Evolutionary conservation across 495 filamentous ascomycete species (phyloP).

Genomic region (Neurospora cerealis): DNA sequence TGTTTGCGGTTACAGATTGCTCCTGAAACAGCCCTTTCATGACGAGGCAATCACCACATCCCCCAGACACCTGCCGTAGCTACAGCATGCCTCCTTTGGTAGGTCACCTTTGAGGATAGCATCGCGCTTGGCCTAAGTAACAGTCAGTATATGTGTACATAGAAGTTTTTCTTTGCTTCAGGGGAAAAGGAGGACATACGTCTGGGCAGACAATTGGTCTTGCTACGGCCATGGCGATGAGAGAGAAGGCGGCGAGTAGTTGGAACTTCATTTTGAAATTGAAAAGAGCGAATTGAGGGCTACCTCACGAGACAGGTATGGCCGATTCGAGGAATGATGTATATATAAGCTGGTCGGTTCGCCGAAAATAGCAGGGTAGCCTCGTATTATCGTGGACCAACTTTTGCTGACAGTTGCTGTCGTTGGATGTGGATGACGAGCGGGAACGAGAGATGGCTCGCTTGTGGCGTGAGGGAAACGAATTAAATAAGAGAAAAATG

Average conservation of each 20-base stretch:
- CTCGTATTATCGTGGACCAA: not conserved
- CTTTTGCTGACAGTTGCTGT: not conserved
- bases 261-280: constrained; percentile 16
- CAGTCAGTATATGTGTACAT: constrained; percentile 4
- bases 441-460: not conserved
- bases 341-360: not conserved
- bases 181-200: constrained; percentile 13
- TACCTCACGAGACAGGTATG: not conserved
- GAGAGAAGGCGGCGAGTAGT: constrained; percentile 9
- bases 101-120: constrained; percentile 34
- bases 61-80: constrained; percentile 36
- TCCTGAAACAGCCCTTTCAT: constrained; percentile 1
- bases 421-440: not conserved
- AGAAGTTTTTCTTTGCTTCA: not conserved
- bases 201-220: constrained; percentile 29
- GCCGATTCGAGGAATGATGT: not conserved
- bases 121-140: constrained; percentile 33
- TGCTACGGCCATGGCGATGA: constrained; percentile 11
- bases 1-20: not conserved
- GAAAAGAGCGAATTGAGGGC: not conserved
- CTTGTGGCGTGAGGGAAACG: not conserved
- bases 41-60: constrained; percentile 35
- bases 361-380: not conserved
- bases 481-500: not conserved
- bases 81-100: constrained; percentile 37